Evolutionary conservation across 306 rosid genomes (phyloP).

Genomic region (Hippophae gyantsensis): DNA sequence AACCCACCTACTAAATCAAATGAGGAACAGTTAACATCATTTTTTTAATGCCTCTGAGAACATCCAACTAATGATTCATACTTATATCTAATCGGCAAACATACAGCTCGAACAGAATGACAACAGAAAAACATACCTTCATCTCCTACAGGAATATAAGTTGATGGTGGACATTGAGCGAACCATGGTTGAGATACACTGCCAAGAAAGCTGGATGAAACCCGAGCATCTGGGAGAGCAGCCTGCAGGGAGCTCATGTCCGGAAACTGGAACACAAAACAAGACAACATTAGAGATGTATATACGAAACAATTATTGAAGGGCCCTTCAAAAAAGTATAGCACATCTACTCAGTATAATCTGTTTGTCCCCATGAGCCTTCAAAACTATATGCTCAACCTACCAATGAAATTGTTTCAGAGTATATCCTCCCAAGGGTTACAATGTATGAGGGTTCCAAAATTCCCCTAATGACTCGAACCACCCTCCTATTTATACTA

Average conservation of each 20-base stretch:
- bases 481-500: no score
- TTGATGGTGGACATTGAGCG: constrained; percentile 38
- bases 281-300: no score
- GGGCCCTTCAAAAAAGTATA: no score
- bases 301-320: no score
- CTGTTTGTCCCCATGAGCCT: no score
- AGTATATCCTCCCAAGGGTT: no score
- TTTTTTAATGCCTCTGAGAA: no score
- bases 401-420: no score
- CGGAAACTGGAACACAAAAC: constrained; percentile 42
- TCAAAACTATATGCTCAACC: no score
- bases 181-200: constrained; percentile 70
- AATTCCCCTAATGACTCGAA: no score
- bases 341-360: no score
- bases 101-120: background rate
- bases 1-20: constrained; percentile 51
- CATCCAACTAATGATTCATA: constrained; percentile 13
- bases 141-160: constrained; percentile 53
- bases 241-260: constrained; percentile 67
- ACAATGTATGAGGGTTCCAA: no score
- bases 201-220: constrained; percentile 43
- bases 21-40: constrained; percentile 13
- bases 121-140: constrained; percentile 39
- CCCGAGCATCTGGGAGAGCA: constrained; percentile 56
- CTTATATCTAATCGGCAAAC: background rate